Conservation (phyloP, 306 rosid genomes). For the Clitoria ternatea region DNA sequence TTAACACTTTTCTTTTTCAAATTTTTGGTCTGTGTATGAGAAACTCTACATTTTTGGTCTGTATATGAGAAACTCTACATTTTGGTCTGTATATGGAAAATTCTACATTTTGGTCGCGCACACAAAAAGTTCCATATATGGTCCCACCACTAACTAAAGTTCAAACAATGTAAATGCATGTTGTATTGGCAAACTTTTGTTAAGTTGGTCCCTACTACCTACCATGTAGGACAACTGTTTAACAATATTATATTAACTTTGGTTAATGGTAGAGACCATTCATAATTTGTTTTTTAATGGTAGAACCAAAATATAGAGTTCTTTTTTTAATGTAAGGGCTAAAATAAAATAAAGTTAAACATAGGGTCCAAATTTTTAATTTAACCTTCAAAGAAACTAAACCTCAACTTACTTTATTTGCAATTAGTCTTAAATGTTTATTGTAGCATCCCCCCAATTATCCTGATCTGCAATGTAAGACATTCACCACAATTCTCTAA, state of each 20-base stretch:
- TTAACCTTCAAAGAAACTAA: background rate
- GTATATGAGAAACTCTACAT: too few relatives aligned
- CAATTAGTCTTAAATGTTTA: background rate
- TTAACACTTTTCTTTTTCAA: too few relatives aligned
- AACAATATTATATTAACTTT: background rate
- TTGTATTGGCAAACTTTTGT: background rate
- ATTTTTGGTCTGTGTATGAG: too few relatives aligned
- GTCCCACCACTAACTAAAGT: background rate
- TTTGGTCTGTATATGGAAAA: too few relatives aligned
- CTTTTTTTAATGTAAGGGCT: background rate
- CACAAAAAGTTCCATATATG: background rate
- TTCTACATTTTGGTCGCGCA: too few relatives aligned
- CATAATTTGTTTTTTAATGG: background rate
- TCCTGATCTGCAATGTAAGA: background rate
- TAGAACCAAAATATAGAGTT: background rate
- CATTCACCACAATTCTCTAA: background rate
- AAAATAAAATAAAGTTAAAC: background rate
- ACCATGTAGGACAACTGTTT: background rate
- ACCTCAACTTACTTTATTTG: background rate
- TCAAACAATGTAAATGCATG: background rate
- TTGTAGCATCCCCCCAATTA: background rate
- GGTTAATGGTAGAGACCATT: background rate
- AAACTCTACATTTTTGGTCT: too few relatives aligned
- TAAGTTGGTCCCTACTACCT: background rate
- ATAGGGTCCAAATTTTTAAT: background rate